A percentile compares a stretch with the other conserved stretches of the same genome.
Evolutionary conservation across 495 filamentous ascomycete genomes (phyloP).

Genomic region (Neurospora tetraspora): DNA sequence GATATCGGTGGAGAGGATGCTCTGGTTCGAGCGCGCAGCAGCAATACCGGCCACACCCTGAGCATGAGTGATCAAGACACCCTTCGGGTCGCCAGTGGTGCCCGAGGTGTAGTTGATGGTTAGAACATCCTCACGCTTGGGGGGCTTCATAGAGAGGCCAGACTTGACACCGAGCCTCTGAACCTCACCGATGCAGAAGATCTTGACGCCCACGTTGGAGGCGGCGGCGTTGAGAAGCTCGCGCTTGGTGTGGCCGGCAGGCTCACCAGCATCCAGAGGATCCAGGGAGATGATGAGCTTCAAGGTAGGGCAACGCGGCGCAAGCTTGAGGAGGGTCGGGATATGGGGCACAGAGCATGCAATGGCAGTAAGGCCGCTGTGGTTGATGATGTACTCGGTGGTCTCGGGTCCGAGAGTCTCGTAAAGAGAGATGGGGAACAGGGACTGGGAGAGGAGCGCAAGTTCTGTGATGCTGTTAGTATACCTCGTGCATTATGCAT

Average conservation of each 20-base stretch:
- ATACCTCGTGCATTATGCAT: not conserved
- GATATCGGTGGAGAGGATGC: constrained; percentile 44
- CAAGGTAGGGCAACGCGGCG: constrained; percentile 62
- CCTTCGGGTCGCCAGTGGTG: constrained; percentile 91
- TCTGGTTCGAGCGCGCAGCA: constrained; percentile 41
- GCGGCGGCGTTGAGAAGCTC: constrained; percentile 67
- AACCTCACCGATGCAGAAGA: constrained; percentile 64
- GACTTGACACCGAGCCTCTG: constrained; percentile 66
- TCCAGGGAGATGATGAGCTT: constrained; percentile 89
- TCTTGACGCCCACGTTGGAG: constrained; percentile 56
- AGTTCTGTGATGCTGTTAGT: constrained; percentile 50
- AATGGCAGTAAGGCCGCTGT: constrained; percentile 65
- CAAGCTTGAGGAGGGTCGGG: constrained; percentile 75
- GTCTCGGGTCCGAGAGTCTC: constrained; percentile 87
- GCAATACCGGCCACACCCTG: constrained; percentile 69
- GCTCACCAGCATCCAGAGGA: constrained; percentile 73
- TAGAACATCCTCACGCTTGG: constrained; percentile 63
- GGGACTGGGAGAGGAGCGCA: constrained; percentile 76
- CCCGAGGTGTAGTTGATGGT: constrained; percentile 98
- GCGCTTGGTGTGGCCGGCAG: constrained; percentile 64
- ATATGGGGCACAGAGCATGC: constrained; percentile 78
- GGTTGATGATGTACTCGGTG: constrained; percentile 92
- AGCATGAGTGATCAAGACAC: constrained; percentile 75
- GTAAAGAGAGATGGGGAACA: constrained; percentile 90
- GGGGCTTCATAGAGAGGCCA: constrained; percentile 56